These are phyloP conservation scores for Lippia alba DNA, from an alignment of 305 asterid species.

Conservation along the genomic window DNA sequence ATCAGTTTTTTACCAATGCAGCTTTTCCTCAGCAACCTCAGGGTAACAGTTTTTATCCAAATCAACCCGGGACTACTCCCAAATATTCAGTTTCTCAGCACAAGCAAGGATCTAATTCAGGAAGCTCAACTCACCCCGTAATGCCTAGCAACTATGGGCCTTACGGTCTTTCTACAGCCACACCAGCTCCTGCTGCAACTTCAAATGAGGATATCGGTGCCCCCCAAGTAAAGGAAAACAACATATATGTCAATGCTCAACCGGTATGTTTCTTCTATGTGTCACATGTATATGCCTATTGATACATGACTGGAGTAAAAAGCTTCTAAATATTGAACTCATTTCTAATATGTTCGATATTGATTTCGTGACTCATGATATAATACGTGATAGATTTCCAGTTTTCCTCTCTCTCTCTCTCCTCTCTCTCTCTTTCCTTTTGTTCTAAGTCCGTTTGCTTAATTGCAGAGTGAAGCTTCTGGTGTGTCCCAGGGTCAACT, in stretches of 20 bases:
- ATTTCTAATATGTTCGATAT: neutral
- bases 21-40: constrained; percentile 69
- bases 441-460: neutral
- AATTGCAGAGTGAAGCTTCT: constrained; percentile 59
- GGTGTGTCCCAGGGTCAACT: constrained; percentile 63
- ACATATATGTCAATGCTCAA: constrained; percentile 47
- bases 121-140: constrained; percentile 51
- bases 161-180: constrained; percentile 49
- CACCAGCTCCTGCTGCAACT: constrained; percentile 46
- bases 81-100: constrained; percentile 62
- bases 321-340: neutral
- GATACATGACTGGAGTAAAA: neutral
- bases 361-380: neutral
- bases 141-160: constrained; percentile 57
- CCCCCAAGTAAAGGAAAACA: constrained; percentile 57
- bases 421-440: neutral
- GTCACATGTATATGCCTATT: no score
- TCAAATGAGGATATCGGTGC: constrained; percentile 56
- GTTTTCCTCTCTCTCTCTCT: no score
- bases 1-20: constrained; percentile 53
- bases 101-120: constrained; percentile 58
- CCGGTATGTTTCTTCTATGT: constrained; percentile 49
- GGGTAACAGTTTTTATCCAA: constrained; percentile 57
- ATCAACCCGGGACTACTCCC: constrained; percentile 53
- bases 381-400: no score